phyloP scores from a whole-genome alignment of 208 protist genomes.

The Crithidia thermophila region DNA sequence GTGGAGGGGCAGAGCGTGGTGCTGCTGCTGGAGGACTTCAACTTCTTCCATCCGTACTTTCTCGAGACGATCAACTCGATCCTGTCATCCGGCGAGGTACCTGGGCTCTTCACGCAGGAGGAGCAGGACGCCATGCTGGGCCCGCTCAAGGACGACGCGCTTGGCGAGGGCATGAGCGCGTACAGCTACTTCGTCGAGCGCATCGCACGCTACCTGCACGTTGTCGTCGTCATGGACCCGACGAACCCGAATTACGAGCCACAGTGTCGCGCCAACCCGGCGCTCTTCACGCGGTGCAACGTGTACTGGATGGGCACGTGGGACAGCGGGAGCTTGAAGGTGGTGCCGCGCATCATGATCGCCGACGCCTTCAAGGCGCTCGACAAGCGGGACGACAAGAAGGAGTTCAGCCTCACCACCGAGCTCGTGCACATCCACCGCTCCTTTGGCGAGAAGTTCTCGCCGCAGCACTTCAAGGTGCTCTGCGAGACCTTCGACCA shows the following conservation, averaged over 20 bases:
- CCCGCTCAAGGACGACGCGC: slow-evolving; percentile 92
- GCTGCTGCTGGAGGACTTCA: slow-evolving; percentile 96
- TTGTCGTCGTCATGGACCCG: slow-evolving; percentile 96
- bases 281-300: slow-evolving; percentile 96
- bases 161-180: slow-evolving; percentile 78
- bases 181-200: slow-evolving; percentile 94
- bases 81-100: slow-evolving; percentile 96
- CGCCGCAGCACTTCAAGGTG: slow-evolving; percentile 93
- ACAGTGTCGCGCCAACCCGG: slow-evolving; percentile 95
- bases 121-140: slow-evolving; percentile 96
- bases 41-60: slow-evolving; percentile 91
- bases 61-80: slow-evolving; percentile 97
- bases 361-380: slow-evolving; percentile 77
- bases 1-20: slow-evolving; percentile 90
- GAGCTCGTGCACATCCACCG: slow-evolving; percentile 91
- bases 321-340: slow-evolving; percentile 87
- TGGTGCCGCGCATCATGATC: slow-evolving; percentile 91
- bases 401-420: slow-evolving; percentile 88
- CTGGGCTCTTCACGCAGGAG: slow-evolving; percentile 95
- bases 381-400: slow-evolving; percentile 74
- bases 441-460: slow-evolving; percentile 67
- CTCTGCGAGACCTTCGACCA: slow-evolving; percentile 91
- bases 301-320: slow-evolving; percentile 97
- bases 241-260: slow-evolving; percentile 92
- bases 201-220: slow-evolving; percentile 93